Percentiles rank a stretch among this genome's conserved stretches.
These are phyloP conservation scores for Friedmanniomyces simplex DNA, from an alignment of 495 filamentous ascomycete species.

Conservation along the genomic window DNA sequence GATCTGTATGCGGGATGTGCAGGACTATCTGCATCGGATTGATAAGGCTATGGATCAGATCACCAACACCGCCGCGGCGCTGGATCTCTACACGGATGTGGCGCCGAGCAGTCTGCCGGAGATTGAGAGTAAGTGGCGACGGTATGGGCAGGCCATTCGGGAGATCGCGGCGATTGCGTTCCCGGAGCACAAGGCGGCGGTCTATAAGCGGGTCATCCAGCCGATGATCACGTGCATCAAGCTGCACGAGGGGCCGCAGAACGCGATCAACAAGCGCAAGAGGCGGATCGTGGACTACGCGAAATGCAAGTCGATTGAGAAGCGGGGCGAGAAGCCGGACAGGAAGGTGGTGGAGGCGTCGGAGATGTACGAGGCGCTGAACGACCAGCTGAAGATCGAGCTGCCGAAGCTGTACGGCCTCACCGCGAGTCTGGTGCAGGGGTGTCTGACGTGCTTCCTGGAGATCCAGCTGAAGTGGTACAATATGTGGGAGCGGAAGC, in stretches of 20 bases:
- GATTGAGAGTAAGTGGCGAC: constrained; percentile 83
- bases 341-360: constrained; percentile 71
- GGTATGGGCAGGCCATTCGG: constrained; percentile 66
- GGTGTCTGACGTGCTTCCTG: constrained; percentile 69
- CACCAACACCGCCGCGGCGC: constrained; percentile 54
- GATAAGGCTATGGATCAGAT: constrained; percentile 63
- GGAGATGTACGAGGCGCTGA: constrained; percentile 79
- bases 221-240: constrained; percentile 75
- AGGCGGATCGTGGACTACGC: constrained; percentile 85
- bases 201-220: constrained; percentile 73
- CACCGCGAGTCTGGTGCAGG: constrained; percentile 69
- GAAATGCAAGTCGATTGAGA: constrained; percentile 64
- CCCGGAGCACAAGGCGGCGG: constrained; percentile 70
- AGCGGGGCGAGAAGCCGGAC: constrained; percentile 68
- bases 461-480: constrained; percentile 73
- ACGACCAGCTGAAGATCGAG: constrained; percentile 85
- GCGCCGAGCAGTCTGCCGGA: constrained; percentile 58
- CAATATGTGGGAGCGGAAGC: constrained; percentile 64
- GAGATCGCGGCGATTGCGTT: constrained; percentile 70
- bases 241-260: constrained; percentile 67
- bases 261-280: constrained; percentile 81
- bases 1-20: constrained; percentile 79
- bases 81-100: constrained; percentile 55
- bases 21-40: constrained; percentile 68
- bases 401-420: constrained; percentile 73